Conservation (phyloP, 306 rosid species). For the Begonia peltatifolia region DNA sequence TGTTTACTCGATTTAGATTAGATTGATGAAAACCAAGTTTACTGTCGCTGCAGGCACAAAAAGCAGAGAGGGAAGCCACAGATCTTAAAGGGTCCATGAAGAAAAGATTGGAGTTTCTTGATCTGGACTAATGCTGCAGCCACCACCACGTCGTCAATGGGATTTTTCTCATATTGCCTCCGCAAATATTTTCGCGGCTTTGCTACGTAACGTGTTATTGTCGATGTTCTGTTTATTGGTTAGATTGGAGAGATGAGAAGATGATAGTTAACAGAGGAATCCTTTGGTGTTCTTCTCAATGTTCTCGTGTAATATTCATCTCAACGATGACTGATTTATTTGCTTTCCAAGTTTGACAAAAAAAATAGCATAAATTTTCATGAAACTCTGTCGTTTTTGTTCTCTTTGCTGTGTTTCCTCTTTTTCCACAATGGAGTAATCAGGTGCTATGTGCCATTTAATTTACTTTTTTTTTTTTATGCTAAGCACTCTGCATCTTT, state of each 20-base stretch:
- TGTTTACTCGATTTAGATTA: too few relatives aligned
- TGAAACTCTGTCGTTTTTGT: not conserved
- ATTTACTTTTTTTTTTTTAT: too few relatives aligned
- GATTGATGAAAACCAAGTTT: not conserved
- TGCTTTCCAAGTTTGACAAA: slow-evolving; percentile 6
- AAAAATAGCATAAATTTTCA: not conserved
- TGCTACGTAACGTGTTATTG: too few relatives aligned
- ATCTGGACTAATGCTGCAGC: slow-evolving; percentile 36
- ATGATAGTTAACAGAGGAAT: slow-evolving; percentile 2
- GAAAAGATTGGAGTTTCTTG: slow-evolving; percentile 91
- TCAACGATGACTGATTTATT: slow-evolving; percentile 16
- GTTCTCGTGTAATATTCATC: slow-evolving; percentile 24
- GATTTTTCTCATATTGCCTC: slow-evolving; percentile 9
- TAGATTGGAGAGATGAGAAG: slow-evolving; percentile 10
- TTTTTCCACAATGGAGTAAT: too few relatives aligned
- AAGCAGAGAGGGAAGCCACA: slow-evolving; percentile 73
- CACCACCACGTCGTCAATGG: too few relatives aligned
- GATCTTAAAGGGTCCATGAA: slow-evolving; percentile 92
- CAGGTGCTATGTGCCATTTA: too few relatives aligned
- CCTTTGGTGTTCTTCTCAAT: too few relatives aligned
- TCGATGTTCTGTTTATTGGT: not conserved
- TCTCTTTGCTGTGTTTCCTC: slow-evolving; percentile 2
- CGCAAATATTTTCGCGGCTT: slow-evolving; percentile 53
- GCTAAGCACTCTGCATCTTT: too few relatives aligned
- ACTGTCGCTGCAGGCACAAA: slow-evolving; percentile 54